Percentiles rank a stretch among this genome's conserved stretches.
Conservation (phyloP, 306 rosid genomes). For the Hylodesmum podocarpum region DNA sequence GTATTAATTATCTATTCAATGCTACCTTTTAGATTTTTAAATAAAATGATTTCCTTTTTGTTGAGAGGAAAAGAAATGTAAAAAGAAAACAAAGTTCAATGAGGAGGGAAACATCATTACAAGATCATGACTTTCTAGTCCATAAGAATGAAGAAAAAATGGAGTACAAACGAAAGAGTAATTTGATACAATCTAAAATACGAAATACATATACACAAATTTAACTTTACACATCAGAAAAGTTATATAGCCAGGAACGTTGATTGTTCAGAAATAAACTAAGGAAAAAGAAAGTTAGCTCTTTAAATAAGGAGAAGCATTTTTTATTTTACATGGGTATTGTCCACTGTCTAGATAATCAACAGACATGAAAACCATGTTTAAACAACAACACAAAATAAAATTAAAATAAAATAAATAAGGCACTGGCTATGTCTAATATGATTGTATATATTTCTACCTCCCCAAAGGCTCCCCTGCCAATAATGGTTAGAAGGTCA, state of each 20-base stretch:
- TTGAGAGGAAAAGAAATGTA: background rate
- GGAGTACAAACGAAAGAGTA: background rate
- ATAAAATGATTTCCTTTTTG: background rate
- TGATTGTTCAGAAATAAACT: background rate
- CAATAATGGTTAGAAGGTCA: slow-evolving; percentile 81
- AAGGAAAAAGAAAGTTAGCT: background rate
- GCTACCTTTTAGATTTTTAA: background rate
- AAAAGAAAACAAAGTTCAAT: background rate
- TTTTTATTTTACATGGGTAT: background rate
- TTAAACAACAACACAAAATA: background rate
- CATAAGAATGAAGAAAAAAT: background rate
- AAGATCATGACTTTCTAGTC: background rate
- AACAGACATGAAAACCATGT: background rate
- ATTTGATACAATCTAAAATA: background rate
- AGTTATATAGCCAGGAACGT: background rate
- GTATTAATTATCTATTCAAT: background rate
- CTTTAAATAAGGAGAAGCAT: background rate
- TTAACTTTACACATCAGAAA: background rate
- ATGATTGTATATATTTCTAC: slow-evolving; percentile 43
- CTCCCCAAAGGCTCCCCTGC: slow-evolving; percentile 99
- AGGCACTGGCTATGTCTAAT: background rate
- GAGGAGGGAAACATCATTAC: background rate
- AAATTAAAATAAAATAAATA: too few species aligned
- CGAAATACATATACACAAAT: background rate
- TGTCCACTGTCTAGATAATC: background rate